Percentiles rank a stretch among this genome's conserved stretches.
These are phyloP conservation scores for Picea glauca DNA, from an alignment of 75 land plant species.

Conservation along the genomic window DNA sequence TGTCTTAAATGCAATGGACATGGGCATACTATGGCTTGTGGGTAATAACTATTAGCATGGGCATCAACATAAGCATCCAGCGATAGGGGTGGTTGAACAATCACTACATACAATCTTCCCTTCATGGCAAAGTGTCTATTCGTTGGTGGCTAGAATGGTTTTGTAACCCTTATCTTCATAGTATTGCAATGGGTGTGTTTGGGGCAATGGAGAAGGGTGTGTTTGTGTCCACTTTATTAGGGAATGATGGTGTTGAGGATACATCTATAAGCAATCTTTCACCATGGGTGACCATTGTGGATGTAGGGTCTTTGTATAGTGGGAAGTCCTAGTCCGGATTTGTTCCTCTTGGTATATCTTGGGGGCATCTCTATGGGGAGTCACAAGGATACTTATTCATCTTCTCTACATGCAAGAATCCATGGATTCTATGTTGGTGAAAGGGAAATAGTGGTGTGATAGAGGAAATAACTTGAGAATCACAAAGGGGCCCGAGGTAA, in stretches of 20 bases:
- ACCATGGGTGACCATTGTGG: constrained; percentile 91
- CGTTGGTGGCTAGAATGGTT: too few species aligned
- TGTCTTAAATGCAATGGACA: too few species aligned
- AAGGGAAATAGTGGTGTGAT: constrained; percentile 64
- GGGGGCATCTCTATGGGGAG: constrained; percentile 21
- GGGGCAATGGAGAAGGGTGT: constrained; percentile 81
- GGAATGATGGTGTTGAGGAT: constrained; percentile 75
- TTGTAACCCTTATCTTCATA: constrained; percentile 44
- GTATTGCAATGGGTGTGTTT: constrained; percentile 86
- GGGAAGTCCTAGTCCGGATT: constrained; percentile 26
- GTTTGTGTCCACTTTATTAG: constrained; percentile 85
- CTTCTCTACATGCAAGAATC: constrained; percentile 64
- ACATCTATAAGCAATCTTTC: constrained; percentile 89
- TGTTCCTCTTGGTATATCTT: constrained; percentile 59
- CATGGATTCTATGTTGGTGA: constrained; percentile 62
- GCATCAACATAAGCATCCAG: too few species aligned
- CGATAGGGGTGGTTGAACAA: too few species aligned
- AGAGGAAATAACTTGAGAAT: constrained; percentile 66
- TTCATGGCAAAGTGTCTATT: too few species aligned
- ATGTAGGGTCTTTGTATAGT: constrained; percentile 67
- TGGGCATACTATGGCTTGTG: too few species aligned
- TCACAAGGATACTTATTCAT: constrained; percentile 43
- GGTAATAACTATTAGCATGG: too few species aligned
- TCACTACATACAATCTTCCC: too few species aligned
- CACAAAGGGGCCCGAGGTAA: constrained; percentile 53